Base-by-base conservation (phyloP, 352 stramenopile genomes). In the Phytophthora tubulina region DNA sequence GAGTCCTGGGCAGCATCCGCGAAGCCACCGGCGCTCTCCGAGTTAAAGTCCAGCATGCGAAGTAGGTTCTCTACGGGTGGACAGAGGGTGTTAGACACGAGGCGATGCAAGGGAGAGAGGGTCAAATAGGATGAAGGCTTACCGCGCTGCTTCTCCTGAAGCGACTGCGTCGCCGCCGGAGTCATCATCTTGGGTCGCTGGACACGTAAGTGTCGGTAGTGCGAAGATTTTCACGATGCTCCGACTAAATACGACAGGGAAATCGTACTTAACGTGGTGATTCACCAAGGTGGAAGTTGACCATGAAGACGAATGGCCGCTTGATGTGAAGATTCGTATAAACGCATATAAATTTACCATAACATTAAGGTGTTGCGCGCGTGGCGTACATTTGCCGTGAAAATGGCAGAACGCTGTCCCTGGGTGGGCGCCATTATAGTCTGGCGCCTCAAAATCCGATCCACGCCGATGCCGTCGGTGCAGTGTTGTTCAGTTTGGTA, bases 71-170 rank as follows among this genome's bases (percentile, higher is more conserved):
- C 89, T 96, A 67, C 2, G 7, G 8, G 27, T 1, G 32, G 4
- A 36, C 9, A 63, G 21, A 15, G 30, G 15, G 21, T 48, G 17
- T 51, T 51, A 62, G 63, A 5, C 2, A 13, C 15, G 17, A 61
- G 30, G 15, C n/a, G 13, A 48, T 15, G 21, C 8, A 62, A 8
- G 30, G 15, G 15, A 17, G 38, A 31, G 42, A 48, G 17, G 15
- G 7, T 6, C 1, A 8, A 36, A 32, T n/a, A 35, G 14, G 10
- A 55, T 13, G 3, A 13, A 11, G 15, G 33, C 63, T 30, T 49
- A 96, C 88, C 88, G 78, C 89, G 89, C 74, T 96, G 88, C 77
- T 93, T 93, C 41, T 92, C 86, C 72, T 94, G 87, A 57, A 96
- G 83, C 64, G 85, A 92, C 70, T 81, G 66, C 58, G 75, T 61